Conservation (phyloP, 306 rosid species). For the Urtica urens region DNA sequence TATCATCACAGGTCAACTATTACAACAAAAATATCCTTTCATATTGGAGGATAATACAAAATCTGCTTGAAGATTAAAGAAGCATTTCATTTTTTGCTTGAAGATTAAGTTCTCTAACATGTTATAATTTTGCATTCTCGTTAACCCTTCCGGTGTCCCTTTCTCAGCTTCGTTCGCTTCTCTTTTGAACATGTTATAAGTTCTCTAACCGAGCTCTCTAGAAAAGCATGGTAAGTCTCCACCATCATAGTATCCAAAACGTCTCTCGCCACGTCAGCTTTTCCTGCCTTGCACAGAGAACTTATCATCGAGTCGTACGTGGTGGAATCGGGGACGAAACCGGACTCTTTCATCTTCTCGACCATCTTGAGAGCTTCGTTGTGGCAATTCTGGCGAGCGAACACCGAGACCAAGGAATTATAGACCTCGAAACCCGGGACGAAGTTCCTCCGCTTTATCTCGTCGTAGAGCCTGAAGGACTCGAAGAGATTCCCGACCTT, state of each 20-base stretch:
- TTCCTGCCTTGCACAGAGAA: conserved; percentile 62
- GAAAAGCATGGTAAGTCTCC: no score
- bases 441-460: conserved; percentile 69
- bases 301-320: conserved; percentile 67
- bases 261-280: conserved; percentile 48
- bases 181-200: no score
- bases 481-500: conserved; percentile 72
- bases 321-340: conserved; percentile 58
- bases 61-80: no score
- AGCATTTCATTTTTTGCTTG: no score
- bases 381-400: conserved; percentile 54
- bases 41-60: no score
- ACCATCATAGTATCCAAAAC: conserved; percentile 43
- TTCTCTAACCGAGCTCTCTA: no score
- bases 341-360: conserved; percentile 48
- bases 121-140: no score
- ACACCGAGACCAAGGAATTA: conserved; percentile 58
- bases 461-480: conserved; percentile 81
- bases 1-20: no score
- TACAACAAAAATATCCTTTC: no score
- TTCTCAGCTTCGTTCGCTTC: no score
- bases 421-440: conserved; percentile 46
- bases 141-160: no score
- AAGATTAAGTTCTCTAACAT: no score
- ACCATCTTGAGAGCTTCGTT: conserved; percentile 69